Base-by-base conservation (phyloP, 2,329 filamentous ascomycete genomes). In the Elsinoe fawcettii region DNA sequence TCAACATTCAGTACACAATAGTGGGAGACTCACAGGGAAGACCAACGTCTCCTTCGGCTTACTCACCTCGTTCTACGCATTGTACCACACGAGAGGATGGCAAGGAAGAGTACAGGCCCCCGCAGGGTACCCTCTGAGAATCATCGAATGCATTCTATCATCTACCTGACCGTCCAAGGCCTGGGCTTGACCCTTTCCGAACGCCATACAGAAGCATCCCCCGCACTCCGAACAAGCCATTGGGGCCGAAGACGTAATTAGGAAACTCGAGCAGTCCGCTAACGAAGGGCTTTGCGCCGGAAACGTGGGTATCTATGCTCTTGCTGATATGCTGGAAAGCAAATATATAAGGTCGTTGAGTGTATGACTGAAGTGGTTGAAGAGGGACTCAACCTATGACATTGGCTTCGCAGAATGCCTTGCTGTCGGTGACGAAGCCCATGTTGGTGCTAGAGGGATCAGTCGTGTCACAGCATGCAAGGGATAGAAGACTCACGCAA, bases 361-460 rank as follows among this genome's bases (percentile, higher is more conserved):
- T 43, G 16, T 7, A 20, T 8, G 41, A 12, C 3, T 46, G 20
- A 27, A 23, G 16, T 23, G 20, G 12, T 12, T 12, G 46, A 4
- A 12, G 25, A 44, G 6, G 2, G 5, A 22, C 6, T 56, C 41
- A 56, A 14, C 54, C 39, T 11, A 60, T 41, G 53, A 61, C 37
- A 43, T 65, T 63, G 4, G 65, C 64, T 5, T 60, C 60, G 56
- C 64, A 61, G 55, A 74, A 72, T 6, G 67, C 63, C 43, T 64
- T 61, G 59, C 71, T 73, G 56, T 67, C 68, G 1, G 69, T 70
- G 5, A 74, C 72, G 58, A 74, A 74, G 20, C 72, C 71, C 68
- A 74, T 71, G 61, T 74, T 74, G 16, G 68, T 72, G n/a, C 58
- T 58, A 32, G 22, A 23, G 14, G 44, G 25, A 25, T 51, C 53